phyloP scores from a whole-genome alignment of 1,284 basidiomycete genomes.

The Moesziomyces sp. region DNA sequence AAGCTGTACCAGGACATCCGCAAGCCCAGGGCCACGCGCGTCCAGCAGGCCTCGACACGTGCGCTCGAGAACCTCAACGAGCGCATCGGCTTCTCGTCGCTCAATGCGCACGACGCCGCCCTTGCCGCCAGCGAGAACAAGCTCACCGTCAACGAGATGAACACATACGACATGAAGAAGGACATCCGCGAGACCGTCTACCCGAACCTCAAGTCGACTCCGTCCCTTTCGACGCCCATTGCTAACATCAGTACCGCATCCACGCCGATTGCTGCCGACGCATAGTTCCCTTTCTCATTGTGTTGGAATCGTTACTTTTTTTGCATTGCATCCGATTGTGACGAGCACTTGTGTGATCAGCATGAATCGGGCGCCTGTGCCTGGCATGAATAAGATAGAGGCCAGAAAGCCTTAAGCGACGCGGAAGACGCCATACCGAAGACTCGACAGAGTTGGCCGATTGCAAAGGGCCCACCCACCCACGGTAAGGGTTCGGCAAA shows the following conservation, averaged over 20 bases:
- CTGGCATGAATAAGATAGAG: background rate
- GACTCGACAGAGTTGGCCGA: background rate
- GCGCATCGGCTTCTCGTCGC: conserved; percentile 68
- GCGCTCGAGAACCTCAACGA: conserved; percentile 69
- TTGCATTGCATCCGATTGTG: background rate
- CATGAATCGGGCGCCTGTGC: background rate
- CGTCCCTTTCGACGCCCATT: background rate
- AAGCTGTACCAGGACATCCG: conserved; percentile 68
- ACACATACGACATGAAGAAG: conserved; percentile 53
- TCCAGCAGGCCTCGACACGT: conserved; percentile 65
- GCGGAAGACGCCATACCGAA: conserved; percentile 26
- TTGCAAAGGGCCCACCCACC: background rate
- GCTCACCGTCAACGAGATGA: conserved; percentile 62
- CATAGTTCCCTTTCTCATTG: conserved; percentile 2
- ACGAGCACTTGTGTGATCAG: background rate
- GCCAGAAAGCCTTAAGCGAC: background rate
- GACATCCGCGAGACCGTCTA: conserved; percentile 35
- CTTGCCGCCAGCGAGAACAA: conserved; percentile 67
- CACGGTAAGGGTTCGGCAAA: background rate
- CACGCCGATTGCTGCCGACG: conserved; percentile 35
- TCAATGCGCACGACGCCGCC: conserved; percentile 66
- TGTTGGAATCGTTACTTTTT: background rate
- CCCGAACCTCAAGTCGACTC: conserved; percentile 6
- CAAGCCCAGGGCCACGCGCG: conserved; percentile 68
- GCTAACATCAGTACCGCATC: conserved; percentile 3